Conservation (phyloP, 2,329 filamentous ascomycete species). For the Chrysoporthe deuterocubensis region DNA sequence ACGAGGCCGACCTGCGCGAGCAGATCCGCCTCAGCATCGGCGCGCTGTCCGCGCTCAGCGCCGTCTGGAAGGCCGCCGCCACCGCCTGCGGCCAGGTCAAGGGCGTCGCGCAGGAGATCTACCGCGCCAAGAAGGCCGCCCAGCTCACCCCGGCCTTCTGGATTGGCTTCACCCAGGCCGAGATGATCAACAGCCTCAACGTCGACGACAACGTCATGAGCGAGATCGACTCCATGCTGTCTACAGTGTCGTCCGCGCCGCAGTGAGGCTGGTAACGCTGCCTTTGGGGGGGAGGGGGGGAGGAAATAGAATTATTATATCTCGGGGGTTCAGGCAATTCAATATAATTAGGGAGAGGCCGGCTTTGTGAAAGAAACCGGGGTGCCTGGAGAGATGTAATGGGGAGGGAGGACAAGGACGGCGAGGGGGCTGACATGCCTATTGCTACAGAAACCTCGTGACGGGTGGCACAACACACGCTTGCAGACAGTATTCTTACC, state of each 20-base stretch:
- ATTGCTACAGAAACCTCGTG: not conserved
- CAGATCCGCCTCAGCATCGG: slow-evolving; percentile 80
- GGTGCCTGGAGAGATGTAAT: not conserved
- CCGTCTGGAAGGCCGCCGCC: slow-evolving; percentile 74
- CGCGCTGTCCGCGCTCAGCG: slow-evolving; percentile 69
- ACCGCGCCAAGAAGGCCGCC: slow-evolving; percentile 58
- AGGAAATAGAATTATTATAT: too few species aligned
- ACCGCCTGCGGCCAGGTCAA: slow-evolving; percentile 74
- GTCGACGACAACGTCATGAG: slow-evolving; percentile 63
- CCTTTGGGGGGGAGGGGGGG: too few species aligned
- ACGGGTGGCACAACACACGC: not conserved
- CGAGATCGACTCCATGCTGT: slow-evolving; percentile 54
- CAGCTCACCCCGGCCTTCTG: slow-evolving; percentile 58
- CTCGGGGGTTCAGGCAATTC: not conserved
- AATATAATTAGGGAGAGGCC: not conserved
- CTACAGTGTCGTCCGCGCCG: slow-evolving; percentile 33
- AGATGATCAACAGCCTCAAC: slow-evolving; percentile 59
- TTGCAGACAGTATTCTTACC: too few species aligned
- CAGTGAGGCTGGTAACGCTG: not conserved
- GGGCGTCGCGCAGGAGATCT: slow-evolving; percentile 78
- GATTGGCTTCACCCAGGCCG: slow-evolving; percentile 58
- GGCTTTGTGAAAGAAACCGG: not conserved
- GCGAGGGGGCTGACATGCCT: not conserved
- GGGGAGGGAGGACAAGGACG: not conserved
- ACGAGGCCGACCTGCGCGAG: slow-evolving; percentile 71